Percentiles rank a stretch among this genome's conserved stretches.
Conservation (phyloP, 2,329 filamentous ascomycete genomes). For the Claviceps arundinis region DNA sequence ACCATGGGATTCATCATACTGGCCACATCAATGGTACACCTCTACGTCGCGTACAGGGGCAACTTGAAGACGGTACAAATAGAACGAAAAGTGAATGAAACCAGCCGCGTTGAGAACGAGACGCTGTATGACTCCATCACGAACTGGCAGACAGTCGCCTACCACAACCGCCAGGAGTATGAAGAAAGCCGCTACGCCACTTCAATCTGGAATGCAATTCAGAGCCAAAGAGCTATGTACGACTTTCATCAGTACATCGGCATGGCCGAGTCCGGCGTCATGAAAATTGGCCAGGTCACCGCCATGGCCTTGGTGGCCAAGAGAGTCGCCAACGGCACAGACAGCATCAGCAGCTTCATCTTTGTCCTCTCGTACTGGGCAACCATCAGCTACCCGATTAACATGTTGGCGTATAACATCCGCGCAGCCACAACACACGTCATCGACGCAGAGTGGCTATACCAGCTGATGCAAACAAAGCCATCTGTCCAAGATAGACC, state of each 20-base stretch:
- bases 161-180: conserved; percentile 16
- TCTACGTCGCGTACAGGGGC: conserved; percentile 8
- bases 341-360: conserved; percentile 32
- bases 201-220: conserved; percentile 5
- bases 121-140: conserved; percentile 11
- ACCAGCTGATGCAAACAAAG: conserved; percentile 36
- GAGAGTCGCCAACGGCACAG: conserved; percentile 19
- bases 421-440: conserved; percentile 27
- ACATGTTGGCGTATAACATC: conserved; percentile 18
- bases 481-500: too few species aligned
- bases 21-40: conserved; percentile 7
- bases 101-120: conserved; percentile 8
- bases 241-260: conserved; percentile 6
- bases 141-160: conserved; percentile 40
- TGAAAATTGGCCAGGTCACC: conserved; percentile 9
- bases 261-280: conserved; percentile 6
- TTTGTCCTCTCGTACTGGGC: conserved; percentile 54
- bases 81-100: conserved; percentile 7
- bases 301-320: conserved; percentile 3
- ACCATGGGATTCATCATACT: conserved; percentile 12
- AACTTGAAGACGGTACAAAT: conserved; percentile 6
- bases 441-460: conserved; percentile 51
- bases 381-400: conserved; percentile 25
- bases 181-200: conserved; percentile 12
- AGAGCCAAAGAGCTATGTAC: conserved; percentile 5